phyloP scores from a whole-genome alignment of 176 grass and related monocot species.

The Alloteropsis semialata region DNA sequence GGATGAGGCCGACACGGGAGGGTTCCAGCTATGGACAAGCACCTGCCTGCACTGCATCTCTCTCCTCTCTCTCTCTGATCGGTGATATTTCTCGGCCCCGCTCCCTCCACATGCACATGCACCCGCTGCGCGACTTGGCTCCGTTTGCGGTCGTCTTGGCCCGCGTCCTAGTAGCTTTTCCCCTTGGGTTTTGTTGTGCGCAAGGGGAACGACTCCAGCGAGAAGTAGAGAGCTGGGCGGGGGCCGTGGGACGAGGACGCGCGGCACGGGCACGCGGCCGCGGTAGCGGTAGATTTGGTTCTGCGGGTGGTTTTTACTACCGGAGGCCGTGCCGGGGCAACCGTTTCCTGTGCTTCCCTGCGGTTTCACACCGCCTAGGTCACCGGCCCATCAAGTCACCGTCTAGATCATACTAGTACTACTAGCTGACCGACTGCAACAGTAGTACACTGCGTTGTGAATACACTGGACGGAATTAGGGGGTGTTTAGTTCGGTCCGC shows the following conservation, averaged over 20 bases:
- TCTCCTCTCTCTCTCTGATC: not conserved
- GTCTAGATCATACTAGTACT: not conserved
- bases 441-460: not conserved
- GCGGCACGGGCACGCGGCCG: not conserved
- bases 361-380: not conserved
- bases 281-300: not conserved
- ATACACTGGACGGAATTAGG: not conserved
- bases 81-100: not conserved
- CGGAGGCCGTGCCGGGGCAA: not conserved
- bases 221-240: not conserved
- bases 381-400: not conserved
- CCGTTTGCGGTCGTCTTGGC: not conserved
- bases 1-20: conserved; percentile 39
- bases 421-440: not conserved
- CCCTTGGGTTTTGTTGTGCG: not conserved
- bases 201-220: not conserved
- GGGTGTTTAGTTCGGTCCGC: too few relatives aligned
- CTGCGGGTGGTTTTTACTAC: too few relatives aligned
- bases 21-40: conserved; percentile 45
- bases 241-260: too few relatives aligned
- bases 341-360: not conserved
- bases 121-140: not conserved
- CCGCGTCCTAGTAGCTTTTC: not conserved
- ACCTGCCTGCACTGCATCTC: not conserved
- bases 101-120: not conserved